phyloP scores from a whole-genome alignment of 257 asterid genomes.

The Eustoma russellianum region DNA sequence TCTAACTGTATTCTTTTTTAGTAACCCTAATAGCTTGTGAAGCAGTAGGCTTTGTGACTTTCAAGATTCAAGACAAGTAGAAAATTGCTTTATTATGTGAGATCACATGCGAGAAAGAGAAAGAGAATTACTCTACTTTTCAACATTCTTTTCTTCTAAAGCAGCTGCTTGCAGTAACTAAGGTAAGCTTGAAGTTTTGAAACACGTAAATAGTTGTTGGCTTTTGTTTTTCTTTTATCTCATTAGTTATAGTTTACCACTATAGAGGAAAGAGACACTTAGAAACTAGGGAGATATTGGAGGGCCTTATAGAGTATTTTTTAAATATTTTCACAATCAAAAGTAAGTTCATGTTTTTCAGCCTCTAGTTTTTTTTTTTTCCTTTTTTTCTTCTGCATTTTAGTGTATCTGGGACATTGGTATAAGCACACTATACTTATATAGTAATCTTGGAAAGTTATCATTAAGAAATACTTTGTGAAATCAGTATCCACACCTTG shows the following conservation, averaged over 20 bases:
- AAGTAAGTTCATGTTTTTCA: no score
- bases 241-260: neutral
- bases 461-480: no score
- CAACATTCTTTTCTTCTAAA: neutral
- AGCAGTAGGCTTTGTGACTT: no score
- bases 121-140: neutral
- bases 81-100: neutral
- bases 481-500: no score
- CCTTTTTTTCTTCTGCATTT: no score
- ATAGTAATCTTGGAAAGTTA: no score
- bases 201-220: neutral
- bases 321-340: neutral
- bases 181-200: neutral
- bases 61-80: neutral
- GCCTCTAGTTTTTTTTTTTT: no score
- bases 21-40: slow-evolving; percentile 12
- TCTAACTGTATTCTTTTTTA: slow-evolving; percentile 18
- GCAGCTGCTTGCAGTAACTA: neutral
- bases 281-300: slow-evolving; percentile 8
- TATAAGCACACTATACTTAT: no score
- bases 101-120: neutral
- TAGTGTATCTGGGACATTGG: no score
- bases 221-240: neutral
- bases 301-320: slow-evolving; percentile 11
- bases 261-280: neutral